Percentiles rank a stretch among this genome's conserved stretches.
Conservation (phyloP, 495 filamentous ascomycete genomes). For the Delitschia confertaspora region DNA sequence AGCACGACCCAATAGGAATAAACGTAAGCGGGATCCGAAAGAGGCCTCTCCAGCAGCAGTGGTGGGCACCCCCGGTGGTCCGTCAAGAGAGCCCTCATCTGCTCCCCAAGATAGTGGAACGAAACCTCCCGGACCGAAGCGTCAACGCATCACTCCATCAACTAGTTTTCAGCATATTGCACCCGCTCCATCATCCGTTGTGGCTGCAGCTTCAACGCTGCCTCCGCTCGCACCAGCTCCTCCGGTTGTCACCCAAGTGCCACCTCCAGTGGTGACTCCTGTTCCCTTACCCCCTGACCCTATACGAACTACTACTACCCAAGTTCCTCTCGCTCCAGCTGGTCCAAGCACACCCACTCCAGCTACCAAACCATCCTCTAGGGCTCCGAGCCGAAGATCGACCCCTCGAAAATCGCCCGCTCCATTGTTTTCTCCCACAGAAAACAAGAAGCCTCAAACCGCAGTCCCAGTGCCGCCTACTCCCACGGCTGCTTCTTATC, state of each 20-base stretch:
- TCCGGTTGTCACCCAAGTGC: conserved; percentile 14
- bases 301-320: conserved; percentile 26
- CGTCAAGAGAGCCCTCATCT: conserved; percentile 12
- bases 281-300: conserved; percentile 27
- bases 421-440: conserved; percentile 16
- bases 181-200: conserved; percentile 4
- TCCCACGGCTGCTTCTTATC: conserved; percentile 22
- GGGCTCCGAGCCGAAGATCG: conserved; percentile 11
- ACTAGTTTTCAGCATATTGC: conserved; percentile 5
- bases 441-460: conserved; percentile 1
- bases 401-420: conserved; percentile 20
- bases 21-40: conserved; percentile 34
- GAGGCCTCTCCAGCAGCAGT: conserved; percentile 7
- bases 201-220: conserved; percentile 18
- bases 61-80: not conserved
- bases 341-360: conserved; percentile 21
- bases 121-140: conserved; percentile 19
- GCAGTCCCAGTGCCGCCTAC: conserved; percentile 1
- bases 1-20: conserved; percentile 22
- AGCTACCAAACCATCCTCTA: conserved; percentile 6
- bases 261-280: conserved; percentile 7
- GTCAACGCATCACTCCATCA: conserved; percentile 10
- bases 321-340: conserved; percentile 30
- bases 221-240: conserved; percentile 19
- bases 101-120: conserved; percentile 21